Percentiles rank a stretch among this genome's conserved stretches.
Evolutionary conservation across 2,329 filamentous ascomycete species (phyloP).

Genomic region (Colletotrichum eleusines): DNA sequence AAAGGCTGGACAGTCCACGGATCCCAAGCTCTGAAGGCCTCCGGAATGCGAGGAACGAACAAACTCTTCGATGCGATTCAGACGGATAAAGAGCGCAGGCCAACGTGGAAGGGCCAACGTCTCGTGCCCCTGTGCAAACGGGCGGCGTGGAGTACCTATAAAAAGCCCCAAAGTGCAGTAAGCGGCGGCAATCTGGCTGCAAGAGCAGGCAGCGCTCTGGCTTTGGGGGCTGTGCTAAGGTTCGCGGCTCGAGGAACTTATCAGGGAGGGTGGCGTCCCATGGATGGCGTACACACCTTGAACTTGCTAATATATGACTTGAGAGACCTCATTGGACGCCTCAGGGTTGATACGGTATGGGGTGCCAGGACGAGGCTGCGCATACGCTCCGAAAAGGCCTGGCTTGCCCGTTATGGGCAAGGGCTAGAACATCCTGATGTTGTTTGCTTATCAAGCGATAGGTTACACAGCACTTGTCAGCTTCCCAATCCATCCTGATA

Average conservation of each 20-base stretch:
- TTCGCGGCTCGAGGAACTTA: not conserved
- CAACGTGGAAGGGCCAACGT: too few species aligned
- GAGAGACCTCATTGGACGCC: not conserved
- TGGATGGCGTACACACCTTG: not conserved
- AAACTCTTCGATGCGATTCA: accelerated
- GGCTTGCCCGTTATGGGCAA: not conserved
- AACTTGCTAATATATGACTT: accelerated
- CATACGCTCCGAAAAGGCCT: not conserved
- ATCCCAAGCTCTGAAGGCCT: not conserved
- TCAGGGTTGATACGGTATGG: not conserved
- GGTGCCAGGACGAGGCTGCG: not conserved
- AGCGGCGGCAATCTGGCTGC: too few species aligned
- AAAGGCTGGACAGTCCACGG: accelerated
- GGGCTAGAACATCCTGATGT: accelerated
- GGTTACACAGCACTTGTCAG: not conserved
- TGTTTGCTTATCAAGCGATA: not conserved
- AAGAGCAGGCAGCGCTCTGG: not conserved
- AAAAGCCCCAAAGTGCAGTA: not conserved
- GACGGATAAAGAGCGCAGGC: not conserved
- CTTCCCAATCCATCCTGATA: not conserved
- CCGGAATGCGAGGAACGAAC: not conserved
- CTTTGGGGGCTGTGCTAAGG: not conserved
- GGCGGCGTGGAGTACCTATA: not conserved
- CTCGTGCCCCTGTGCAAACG: not conserved
- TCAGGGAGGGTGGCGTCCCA: not conserved